Conservation (phyloP, 2,329 filamentous ascomycete species). For the Alternaria conjuncta region DNA sequence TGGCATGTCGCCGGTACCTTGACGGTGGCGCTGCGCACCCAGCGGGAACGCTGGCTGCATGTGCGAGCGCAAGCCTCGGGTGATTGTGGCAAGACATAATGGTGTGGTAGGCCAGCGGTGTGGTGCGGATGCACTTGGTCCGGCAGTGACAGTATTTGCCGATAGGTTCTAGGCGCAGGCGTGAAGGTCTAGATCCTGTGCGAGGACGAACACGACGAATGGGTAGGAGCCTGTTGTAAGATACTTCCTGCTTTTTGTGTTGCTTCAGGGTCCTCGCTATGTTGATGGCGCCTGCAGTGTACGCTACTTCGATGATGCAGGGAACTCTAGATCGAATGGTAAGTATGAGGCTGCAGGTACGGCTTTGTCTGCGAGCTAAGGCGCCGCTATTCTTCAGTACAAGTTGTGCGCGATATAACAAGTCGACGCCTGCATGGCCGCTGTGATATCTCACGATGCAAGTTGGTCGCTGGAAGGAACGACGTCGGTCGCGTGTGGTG, state of each 20-base stretch:
- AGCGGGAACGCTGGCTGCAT: not conserved
- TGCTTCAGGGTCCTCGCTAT: not conserved
- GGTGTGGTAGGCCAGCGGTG: constrained; percentile 3
- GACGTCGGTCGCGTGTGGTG: not conserved
- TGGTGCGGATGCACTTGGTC: constrained; percentile 1
- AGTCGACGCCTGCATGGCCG: not conserved
- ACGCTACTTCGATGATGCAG: not conserved
- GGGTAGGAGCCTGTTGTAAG: not conserved
- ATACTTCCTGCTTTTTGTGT: not conserved
- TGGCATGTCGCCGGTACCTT: not conserved
- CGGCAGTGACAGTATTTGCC: constrained; percentile 1
- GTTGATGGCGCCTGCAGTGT: not conserved
- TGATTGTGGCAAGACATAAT: not conserved
- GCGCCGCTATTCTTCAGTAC: not conserved
- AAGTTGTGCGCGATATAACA: not conserved
- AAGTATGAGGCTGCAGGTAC: constrained; percentile 15
- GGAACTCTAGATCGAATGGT: not conserved
- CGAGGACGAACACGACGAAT: not conserved
- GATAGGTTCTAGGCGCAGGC: constrained; percentile 1
- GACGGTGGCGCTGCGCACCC: not conserved
- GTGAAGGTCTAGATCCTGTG: not conserved
- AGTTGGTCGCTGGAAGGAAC: not conserved
- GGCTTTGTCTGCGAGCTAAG: not conserved
- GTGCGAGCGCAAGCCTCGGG: not conserved
- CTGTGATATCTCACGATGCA: not conserved